phyloP scores from a whole-genome alignment of 768 basidiomycete species.

The Xanthoconium purpureum region DNA sequence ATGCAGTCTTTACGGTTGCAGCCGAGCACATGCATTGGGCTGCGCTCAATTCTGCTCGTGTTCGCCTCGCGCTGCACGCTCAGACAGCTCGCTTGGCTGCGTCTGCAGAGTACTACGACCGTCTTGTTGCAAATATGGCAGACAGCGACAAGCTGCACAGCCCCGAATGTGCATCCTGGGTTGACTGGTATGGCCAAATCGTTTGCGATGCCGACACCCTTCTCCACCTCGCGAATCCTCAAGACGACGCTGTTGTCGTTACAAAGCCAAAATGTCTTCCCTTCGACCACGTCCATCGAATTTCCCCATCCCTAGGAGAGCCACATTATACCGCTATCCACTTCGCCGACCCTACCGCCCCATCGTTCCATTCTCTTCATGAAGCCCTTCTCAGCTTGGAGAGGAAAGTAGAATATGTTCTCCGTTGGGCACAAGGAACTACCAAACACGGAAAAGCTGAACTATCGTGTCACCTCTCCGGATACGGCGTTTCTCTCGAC shows the following conservation, averaged over 20 bases:
- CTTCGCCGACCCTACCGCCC: conserved; percentile 65
- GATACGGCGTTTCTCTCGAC: conserved; percentile 90
- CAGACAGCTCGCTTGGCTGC: conserved; percentile 81
- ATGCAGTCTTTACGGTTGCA: conserved; percentile 37
- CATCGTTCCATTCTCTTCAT: conserved; percentile 72
- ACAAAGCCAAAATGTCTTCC: conserved; percentile 46
- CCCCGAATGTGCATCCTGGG: conserved; percentile 64
- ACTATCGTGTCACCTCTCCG: conserved; percentile 56
- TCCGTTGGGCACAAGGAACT: conserved; percentile 43
- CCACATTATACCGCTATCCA: conserved; percentile 70
- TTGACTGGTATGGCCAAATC: conserved; percentile 77
- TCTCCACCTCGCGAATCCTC: conserved; percentile 47
- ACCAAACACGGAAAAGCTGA: conserved; percentile 36
- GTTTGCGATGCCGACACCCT: conserved; percentile 67
- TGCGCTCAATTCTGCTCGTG: conserved; percentile 54
- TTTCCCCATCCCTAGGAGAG: conserved; percentile 41
- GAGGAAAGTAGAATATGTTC: conserved; percentile 65
- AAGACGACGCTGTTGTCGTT: conserved; percentile 36
- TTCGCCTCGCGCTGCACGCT: conserved; percentile 74
- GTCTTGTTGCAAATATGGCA: conserved; percentile 29
- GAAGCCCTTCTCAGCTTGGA: conserved; percentile 51
- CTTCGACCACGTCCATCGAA: conserved; percentile 74
- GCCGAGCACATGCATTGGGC: conserved; percentile 45
- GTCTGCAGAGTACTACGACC: conserved; percentile 69
- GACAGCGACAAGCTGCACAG: conserved; percentile 26